phyloP scores from a whole-genome alignment of 306 rosid genomes.

The Pyrus communis region DNA sequence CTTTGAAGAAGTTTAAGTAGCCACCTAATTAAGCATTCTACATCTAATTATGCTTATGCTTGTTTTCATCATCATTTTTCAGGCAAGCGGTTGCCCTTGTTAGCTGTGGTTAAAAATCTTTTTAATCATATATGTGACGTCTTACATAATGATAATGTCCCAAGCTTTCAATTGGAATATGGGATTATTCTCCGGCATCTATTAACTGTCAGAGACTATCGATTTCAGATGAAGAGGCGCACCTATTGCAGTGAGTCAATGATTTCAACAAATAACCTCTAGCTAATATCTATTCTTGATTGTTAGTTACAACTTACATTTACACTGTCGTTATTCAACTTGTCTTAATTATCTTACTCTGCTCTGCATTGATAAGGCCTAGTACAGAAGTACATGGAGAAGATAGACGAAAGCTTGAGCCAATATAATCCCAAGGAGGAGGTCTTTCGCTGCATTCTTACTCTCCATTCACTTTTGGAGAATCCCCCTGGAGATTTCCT shows the following conservation, averaged over 20 bases:
- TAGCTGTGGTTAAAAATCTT: constrained; percentile 58
- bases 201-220: constrained; percentile 61
- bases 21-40: background rate
- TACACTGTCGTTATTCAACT: constrained; percentile 7
- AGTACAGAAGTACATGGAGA: constrained; percentile 57
- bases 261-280: constrained; percentile 3
- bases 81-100: constrained; percentile 54
- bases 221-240: constrained; percentile 75
- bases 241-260: constrained; percentile 60
- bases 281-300: constrained; percentile 7
- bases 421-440: constrained; percentile 66
- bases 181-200: constrained; percentile 72
- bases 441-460: constrained; percentile 67
- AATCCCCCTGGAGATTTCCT: constrained; percentile 85
- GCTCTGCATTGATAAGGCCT: constrained; percentile 43
- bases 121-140: constrained; percentile 76
- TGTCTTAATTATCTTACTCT: constrained; percentile 1
- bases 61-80: constrained; percentile 16
- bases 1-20: background rate
- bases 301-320: background rate
- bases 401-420: constrained; percentile 50
- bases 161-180: constrained; percentile 81
- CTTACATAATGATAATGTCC: constrained; percentile 55
- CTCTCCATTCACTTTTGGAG: constrained; percentile 79
- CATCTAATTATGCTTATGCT: constrained; percentile 5